These are phyloP conservation scores for Globisporangium viniferum DNA, from an alignment of 352 stramenopile genomes.

Conservation along the genomic window DNA sequence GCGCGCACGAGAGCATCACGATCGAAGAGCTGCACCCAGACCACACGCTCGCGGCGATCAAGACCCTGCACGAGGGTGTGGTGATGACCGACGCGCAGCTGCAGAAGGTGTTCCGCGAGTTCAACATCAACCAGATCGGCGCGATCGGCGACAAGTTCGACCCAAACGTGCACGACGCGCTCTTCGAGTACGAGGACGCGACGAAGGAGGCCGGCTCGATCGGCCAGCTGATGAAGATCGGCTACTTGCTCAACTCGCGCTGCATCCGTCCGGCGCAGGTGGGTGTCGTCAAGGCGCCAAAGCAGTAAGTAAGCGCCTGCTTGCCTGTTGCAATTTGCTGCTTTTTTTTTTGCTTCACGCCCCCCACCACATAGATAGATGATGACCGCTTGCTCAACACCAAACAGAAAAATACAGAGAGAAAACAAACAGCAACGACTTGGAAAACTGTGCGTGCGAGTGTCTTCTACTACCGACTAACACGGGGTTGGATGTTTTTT, in stretches of 20 bases:
- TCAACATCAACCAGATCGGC: constrained; percentile 91
- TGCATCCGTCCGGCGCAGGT: constrained; percentile 97
- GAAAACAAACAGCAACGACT: not conserved
- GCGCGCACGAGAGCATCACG: constrained; percentile 90
- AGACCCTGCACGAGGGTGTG: constrained; percentile 81
- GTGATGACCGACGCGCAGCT: constrained; percentile 96
- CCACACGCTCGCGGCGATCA: constrained; percentile 64
- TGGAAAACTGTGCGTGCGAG: not conserved
- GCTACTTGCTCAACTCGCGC: constrained; percentile 95
- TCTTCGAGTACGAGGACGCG: constrained; percentile 96
- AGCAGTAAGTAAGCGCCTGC: constrained; percentile 11
- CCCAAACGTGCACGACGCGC: constrained; percentile 96
- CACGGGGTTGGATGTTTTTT: too few species aligned
- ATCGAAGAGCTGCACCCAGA: constrained; percentile 69
- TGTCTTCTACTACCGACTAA: not conserved
- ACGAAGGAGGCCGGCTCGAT: constrained; percentile 88
- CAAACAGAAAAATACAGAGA: constrained; percentile 2
- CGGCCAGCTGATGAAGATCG: constrained; percentile 96
- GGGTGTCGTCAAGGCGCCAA: constrained; percentile 72
- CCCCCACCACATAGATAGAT: constrained; percentile 7
- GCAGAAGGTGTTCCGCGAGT: constrained; percentile 94
- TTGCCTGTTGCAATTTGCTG: not conserved
- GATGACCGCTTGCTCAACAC: not conserved
- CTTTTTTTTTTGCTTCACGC: not conserved
- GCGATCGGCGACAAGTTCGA: constrained; percentile 96